Conservation (phyloP, 768 basidiomycete genomes). For the Leucosporidium creatinivorum region DNA sequence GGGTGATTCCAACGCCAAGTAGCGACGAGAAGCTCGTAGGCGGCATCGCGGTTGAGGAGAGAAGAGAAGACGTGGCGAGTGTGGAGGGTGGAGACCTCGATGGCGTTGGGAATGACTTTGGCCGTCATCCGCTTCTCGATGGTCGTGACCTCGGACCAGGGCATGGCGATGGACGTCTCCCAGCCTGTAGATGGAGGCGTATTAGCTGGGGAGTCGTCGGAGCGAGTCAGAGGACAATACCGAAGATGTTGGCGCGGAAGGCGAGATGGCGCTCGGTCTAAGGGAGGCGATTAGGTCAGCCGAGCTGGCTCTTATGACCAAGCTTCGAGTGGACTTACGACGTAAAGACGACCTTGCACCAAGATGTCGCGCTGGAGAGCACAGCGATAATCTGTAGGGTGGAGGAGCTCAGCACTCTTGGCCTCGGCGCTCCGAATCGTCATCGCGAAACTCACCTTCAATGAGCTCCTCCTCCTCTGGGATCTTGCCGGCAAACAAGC, state of each 20-base stretch:
- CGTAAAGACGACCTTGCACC: slow-evolving; percentile 89
- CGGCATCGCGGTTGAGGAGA: slow-evolving; percentile 87
- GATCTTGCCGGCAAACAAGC: slow-evolving; percentile 65
- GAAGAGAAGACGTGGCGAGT: slow-evolving; percentile 70
- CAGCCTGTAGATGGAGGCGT: neutral
- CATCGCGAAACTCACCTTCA: slow-evolving; percentile 58
- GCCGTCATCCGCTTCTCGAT: slow-evolving; percentile 97
- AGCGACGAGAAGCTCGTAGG: slow-evolving; percentile 85
- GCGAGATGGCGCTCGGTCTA: slow-evolving; percentile 85
- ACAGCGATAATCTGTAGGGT: slow-evolving; percentile 72
- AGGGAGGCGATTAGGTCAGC: no score
- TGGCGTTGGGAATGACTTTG: slow-evolving; percentile 92
- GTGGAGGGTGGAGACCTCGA: slow-evolving; percentile 52
- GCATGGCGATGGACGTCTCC: slow-evolving; percentile 74
- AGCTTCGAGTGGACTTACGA: slow-evolving; percentile 45
- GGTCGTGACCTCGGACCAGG: slow-evolving; percentile 73
- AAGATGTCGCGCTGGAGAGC: slow-evolving; percentile 93
- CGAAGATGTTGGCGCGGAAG: slow-evolving; percentile 98
- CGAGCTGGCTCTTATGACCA: neutral
- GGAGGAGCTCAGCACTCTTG: neutral
- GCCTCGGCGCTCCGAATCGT: neutral
- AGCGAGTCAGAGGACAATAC: slow-evolving; percentile 37
- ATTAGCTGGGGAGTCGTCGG: neutral
- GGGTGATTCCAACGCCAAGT: slow-evolving; percentile 86
- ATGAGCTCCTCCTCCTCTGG: slow-evolving; percentile 95